phyloP scores from a whole-genome alignment of 78 protist genomes.

The Planoprotostelium fungivorum region DNA sequence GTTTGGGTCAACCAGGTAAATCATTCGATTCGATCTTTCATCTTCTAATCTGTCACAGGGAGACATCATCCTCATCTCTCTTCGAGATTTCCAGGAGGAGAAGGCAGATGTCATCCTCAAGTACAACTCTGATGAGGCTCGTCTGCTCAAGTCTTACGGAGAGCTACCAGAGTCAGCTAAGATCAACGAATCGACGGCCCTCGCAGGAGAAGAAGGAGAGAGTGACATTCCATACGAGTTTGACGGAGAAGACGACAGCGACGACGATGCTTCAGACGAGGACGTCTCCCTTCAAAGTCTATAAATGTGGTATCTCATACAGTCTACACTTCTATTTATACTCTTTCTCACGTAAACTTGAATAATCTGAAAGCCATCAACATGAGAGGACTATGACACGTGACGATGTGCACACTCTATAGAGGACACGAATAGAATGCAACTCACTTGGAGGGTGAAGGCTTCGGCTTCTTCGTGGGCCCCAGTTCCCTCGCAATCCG shows the following conservation, averaged over 20 bases:
- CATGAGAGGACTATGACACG: too few species aligned
- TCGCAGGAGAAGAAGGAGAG: slow-evolving; percentile 41
- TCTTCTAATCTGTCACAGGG: slow-evolving; percentile 31
- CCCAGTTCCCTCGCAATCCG: neutral
- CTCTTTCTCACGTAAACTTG: too few species aligned
- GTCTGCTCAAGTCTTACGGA: slow-evolving; percentile 74
- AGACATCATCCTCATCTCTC: slow-evolving; percentile 89
- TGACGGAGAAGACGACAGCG: slow-evolving; percentile 32
- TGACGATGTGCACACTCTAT: too few species aligned
- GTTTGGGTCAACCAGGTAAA: slow-evolving; percentile 48
- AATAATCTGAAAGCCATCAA: too few species aligned
- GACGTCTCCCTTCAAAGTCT: too few species aligned
- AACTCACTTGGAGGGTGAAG: too few species aligned
- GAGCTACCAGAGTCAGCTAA: slow-evolving; percentile 88
- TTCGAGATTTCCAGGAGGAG: slow-evolving; percentile 95
- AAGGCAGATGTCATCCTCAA: slow-evolving; percentile 95
- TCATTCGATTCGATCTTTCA: neutral
- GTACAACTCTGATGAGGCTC: slow-evolving; percentile 95
- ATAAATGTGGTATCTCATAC: too few species aligned
- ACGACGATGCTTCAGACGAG: neutral
- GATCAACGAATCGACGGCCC: slow-evolving; percentile 59
- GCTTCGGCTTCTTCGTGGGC: neutral
- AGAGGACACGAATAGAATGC: too few species aligned
- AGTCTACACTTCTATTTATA: too few species aligned
- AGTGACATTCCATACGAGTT: slow-evolving; percentile 59